phyloP scores from a whole-genome alignment of 1,284 basidiomycete species.

The Ustilago cynodontis region DNA sequence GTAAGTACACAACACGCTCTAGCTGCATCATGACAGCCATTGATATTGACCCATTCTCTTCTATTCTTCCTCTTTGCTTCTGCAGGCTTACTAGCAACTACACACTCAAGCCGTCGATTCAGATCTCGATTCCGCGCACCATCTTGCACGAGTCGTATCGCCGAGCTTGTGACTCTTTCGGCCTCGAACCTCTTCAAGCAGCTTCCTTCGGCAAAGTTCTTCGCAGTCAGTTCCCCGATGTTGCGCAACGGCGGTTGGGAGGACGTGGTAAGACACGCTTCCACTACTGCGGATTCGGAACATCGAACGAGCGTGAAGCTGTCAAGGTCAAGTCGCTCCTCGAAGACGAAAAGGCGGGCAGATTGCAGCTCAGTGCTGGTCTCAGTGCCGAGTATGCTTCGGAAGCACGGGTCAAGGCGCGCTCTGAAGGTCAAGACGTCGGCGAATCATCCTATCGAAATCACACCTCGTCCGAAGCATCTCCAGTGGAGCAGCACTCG shows the following conservation, averaged over 20 bases:
- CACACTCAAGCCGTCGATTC: constrained; percentile 53
- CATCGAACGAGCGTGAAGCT: constrained; percentile 53
- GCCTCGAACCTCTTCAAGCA: constrained; percentile 50
- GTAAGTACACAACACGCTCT: constrained; percentile 16
- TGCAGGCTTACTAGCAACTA: constrained; percentile 52
- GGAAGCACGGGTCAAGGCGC: constrained; percentile 27
- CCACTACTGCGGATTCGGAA: constrained; percentile 56
- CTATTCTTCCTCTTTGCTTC: neutral
- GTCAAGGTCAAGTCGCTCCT: constrained; percentile 52
- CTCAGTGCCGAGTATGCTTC: constrained; percentile 43
- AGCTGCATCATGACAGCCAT: neutral
- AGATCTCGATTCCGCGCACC: constrained; percentile 54
- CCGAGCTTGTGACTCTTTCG: constrained; percentile 47
- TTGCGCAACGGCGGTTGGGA: constrained; percentile 46
- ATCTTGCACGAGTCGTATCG: constrained; percentile 57
- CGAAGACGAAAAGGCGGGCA: constrained; percentile 53
- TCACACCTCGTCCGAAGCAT: constrained; percentile 21
- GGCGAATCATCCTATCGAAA: constrained; percentile 24
- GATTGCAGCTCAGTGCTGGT: constrained; percentile 50
- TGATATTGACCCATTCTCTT: neutral
- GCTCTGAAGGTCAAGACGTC: constrained; percentile 33
- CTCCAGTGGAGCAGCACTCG: constrained; percentile 12
- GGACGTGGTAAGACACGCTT: constrained; percentile 56
- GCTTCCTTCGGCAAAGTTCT: constrained; percentile 57
- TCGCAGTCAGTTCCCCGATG: constrained; percentile 50